Evolutionary conservation across 345 rosid species (phyloP).

Genomic region (Carallia pectinifolia): DNA sequence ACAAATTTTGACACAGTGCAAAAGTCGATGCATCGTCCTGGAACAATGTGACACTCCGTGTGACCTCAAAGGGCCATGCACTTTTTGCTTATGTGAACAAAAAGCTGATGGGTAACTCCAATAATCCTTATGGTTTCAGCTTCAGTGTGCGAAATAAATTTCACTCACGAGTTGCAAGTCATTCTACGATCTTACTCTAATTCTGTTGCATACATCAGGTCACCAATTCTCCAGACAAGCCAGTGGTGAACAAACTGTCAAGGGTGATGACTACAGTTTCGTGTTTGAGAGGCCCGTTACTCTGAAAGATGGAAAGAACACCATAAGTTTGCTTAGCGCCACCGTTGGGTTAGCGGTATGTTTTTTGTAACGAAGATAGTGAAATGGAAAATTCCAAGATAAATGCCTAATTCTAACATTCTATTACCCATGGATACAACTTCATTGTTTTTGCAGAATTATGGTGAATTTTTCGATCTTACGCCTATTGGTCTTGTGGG

Average conservation of each 20-base stretch:
- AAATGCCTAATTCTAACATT: not conserved
- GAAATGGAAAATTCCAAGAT: no score
- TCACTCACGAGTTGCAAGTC: no score
- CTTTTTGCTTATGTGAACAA: constrained; percentile 8
- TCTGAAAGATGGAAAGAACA: not conserved
- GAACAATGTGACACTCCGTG: constrained; percentile 7
- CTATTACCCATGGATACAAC: not conserved
- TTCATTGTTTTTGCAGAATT: not conserved
- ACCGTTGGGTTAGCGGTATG: constrained; percentile 17
- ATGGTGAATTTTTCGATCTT: constrained; percentile 1
- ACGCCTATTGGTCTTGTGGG: constrained; percentile 1
- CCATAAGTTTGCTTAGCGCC: constrained; percentile 11
- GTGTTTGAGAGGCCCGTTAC: constrained; percentile 7
- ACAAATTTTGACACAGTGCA: not conserved
- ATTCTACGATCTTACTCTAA: no score
- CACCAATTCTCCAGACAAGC: constrained; percentile 7
- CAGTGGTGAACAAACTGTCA: not conserved
- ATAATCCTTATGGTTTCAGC: no score
- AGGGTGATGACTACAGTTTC: constrained; percentile 9
- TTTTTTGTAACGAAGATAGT: not conserved
- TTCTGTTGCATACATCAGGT: not conserved
- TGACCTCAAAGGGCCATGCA: not conserved
- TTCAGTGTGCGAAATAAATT: not conserved
- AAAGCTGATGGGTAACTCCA: not conserved
- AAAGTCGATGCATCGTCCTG: not conserved